phyloP scores from a whole-genome alignment of 495 filamentous ascomycete species.

The Coniosporium apollinis region DNA sequence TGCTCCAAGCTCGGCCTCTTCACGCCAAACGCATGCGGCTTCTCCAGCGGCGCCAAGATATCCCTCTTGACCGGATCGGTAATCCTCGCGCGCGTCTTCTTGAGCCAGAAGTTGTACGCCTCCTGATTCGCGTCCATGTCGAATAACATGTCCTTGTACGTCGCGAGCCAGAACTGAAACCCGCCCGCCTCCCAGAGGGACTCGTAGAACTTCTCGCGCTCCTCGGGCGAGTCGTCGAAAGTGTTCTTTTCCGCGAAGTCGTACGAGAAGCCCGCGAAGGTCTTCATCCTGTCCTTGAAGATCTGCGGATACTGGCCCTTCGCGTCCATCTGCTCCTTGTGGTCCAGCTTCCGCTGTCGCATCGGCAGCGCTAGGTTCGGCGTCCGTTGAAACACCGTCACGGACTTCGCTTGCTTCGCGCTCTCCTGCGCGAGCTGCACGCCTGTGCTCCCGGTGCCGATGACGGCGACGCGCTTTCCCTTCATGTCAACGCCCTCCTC shows the following conservation, averaged over 20 bases:
- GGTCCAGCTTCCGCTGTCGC: slow-evolving; percentile 26
- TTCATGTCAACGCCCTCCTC: slow-evolving; percentile 28
- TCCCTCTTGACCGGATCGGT: slow-evolving; percentile 30
- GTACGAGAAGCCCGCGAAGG: slow-evolving; percentile 32
- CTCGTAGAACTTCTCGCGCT: slow-evolving; percentile 32
- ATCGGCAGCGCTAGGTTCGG: slow-evolving; percentile 40
- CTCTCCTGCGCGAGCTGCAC: slow-evolving; percentile 32
- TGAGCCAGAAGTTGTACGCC: slow-evolving; percentile 28
- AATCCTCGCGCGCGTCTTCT: slow-evolving; percentile 29
- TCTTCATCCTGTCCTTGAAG: slow-evolving; percentile 28
- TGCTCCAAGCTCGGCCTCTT: slow-evolving; percentile 33
- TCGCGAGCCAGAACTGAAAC: slow-evolving; percentile 34
- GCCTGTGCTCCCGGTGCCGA: slow-evolving; percentile 41
- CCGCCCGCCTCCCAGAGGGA: slow-evolving; percentile 31
- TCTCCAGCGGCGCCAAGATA: slow-evolving; percentile 30
- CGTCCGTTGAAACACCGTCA: slow-evolving; percentile 37
- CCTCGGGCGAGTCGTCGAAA: slow-evolving; percentile 30
- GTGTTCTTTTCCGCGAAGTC: slow-evolving; percentile 25
- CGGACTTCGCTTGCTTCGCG: slow-evolving; percentile 19
- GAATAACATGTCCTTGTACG: slow-evolving; percentile 33
- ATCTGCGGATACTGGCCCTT: slow-evolving; percentile 30
- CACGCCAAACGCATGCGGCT: slow-evolving; percentile 33
- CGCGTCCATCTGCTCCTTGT: slow-evolving; percentile 27
- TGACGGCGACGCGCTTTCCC: slow-evolving; percentile 36
- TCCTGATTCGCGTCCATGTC: slow-evolving; percentile 30